These are phyloP conservation scores for Termitomyces sp. DNA, from an alignment of 768 basidiomycete species.

Conservation along the genomic window DNA sequence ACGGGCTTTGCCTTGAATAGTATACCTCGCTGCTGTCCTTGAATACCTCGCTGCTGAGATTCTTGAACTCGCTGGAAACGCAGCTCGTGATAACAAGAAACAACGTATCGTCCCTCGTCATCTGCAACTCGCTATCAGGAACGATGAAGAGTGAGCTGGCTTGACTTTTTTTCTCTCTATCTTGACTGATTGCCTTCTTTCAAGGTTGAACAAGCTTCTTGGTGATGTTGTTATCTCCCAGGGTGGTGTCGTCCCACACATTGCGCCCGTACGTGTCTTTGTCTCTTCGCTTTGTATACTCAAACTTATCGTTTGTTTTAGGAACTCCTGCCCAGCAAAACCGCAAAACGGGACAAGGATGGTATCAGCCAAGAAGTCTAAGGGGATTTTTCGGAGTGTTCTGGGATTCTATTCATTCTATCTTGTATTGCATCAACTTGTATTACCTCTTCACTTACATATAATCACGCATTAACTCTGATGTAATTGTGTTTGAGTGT, in stretches of 20 bases:
- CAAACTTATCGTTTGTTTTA: constrained; percentile 1
- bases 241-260: constrained; percentile 79
- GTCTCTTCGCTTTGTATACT: not conserved
- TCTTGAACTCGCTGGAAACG: constrained; percentile 88
- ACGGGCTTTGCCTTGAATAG: constrained; percentile 32
- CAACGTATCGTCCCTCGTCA: constrained; percentile 94
- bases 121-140: constrained; percentile 88
- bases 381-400: constrained; percentile 16
- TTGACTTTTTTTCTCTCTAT: not conserved
- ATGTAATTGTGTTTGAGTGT: not conserved
- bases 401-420: constrained; percentile 17
- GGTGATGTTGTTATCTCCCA: constrained; percentile 83
- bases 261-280: constrained; percentile 42
- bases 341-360: constrained; percentile 38
- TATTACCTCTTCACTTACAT: constrained; percentile 22
- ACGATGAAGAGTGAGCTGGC: constrained; percentile 72
- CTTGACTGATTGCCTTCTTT: not conserved
- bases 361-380: constrained; percentile 47
- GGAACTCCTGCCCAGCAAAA: constrained; percentile 45
- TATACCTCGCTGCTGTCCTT: constrained; percentile 88
- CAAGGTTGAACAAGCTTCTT: constrained; percentile 70
- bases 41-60: constrained; percentile 94
- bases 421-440: constrained; percentile 24
- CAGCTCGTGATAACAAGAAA: constrained; percentile 83
- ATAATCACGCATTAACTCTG: constrained; percentile 17